phyloP scores from a whole-genome alignment of 2,329 filamentous ascomycete species.

The Aspergillus transmontanensis region DNA sequence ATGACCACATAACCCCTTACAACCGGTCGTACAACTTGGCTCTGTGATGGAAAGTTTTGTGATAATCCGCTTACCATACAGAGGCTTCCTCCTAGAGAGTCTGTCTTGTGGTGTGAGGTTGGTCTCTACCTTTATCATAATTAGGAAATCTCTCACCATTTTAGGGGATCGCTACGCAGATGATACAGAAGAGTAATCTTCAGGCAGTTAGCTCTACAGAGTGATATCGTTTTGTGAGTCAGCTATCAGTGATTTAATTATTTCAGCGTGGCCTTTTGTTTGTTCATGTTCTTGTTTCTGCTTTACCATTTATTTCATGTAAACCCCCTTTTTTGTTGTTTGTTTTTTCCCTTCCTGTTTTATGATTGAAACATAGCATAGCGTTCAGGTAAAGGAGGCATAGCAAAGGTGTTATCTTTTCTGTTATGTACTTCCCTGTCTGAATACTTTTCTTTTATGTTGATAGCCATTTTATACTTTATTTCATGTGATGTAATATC shows the following conservation, averaged over 20 bases:
- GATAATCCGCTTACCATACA: no score
- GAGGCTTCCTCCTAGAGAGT: no score
- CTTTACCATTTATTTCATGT: neutral
- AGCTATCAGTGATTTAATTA: neutral
- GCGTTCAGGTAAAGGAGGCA: slow-evolving; percentile 4
- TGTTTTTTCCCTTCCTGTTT: neutral
- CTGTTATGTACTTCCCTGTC: neutral
- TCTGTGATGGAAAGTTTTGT: no score
- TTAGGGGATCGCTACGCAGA: no score
- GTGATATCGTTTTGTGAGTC: no score
- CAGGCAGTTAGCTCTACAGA: no score
- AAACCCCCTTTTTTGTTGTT: neutral
- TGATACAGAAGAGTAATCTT: no score
- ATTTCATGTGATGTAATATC: neutral
- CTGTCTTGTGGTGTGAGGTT: no score
- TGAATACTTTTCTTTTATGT: slow-evolving; percentile 1
- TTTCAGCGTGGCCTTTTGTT: slow-evolving; percentile 7
- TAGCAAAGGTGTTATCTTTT: slow-evolving; percentile 4
- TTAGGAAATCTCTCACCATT: no score
- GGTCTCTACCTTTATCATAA: no score
- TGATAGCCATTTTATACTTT: slow-evolving; percentile 1
- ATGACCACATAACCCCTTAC: no score
- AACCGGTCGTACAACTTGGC: no score
- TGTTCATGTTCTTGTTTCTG: slow-evolving; percentile 1
- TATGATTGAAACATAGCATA: slow-evolving; percentile 1